Conservation (phyloP, 2,329 filamentous ascomycete genomes). For the Cladosporium velox region DNA sequence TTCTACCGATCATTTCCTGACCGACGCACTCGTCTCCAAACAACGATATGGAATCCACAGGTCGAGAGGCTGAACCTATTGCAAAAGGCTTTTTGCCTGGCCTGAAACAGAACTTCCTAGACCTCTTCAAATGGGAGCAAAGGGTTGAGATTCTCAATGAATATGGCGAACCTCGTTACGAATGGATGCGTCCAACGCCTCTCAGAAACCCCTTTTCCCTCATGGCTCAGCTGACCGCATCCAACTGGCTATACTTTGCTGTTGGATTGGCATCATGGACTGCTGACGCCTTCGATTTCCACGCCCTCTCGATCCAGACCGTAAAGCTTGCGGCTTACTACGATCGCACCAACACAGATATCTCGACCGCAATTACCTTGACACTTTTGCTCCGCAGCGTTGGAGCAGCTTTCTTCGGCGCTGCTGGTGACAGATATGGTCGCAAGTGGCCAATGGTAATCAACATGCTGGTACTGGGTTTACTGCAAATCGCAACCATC, state of each 20-base stretch:
- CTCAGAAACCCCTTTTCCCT: conserved; percentile 72
- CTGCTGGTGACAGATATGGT: conserved; percentile 76
- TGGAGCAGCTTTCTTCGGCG: conserved; percentile 73
- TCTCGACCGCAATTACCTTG: conserved; percentile 74
- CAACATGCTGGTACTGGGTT: conserved; percentile 73
- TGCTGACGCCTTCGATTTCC: conserved; percentile 82
- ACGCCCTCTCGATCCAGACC: conserved; percentile 77
- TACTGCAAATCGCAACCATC: conserved; percentile 76
- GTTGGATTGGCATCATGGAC: conserved; percentile 77
- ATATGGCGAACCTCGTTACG: conserved; percentile 63
- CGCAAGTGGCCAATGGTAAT: conserved; percentile 60
- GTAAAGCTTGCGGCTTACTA: conserved; percentile 67
- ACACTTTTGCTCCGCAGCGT: conserved; percentile 73
- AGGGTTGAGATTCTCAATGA: conserved; percentile 67
- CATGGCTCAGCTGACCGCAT: conserved; percentile 62
- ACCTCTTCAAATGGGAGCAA: conserved; percentile 74
- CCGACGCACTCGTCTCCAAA: background rate
- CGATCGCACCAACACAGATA: conserved; percentile 63
- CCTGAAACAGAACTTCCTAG: conserved; percentile 63
- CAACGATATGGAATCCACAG: conserved; percentile 32
- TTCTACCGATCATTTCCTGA: background rate
- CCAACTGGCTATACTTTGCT: conserved; percentile 73
- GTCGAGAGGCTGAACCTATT: conserved; percentile 63
- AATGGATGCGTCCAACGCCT: conserved; percentile 68
- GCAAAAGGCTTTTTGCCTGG: conserved; percentile 66